phyloP scores from a whole-genome alignment of 2,329 filamentous ascomycete species.

The Penicillium fuscoglaucum region DNA sequence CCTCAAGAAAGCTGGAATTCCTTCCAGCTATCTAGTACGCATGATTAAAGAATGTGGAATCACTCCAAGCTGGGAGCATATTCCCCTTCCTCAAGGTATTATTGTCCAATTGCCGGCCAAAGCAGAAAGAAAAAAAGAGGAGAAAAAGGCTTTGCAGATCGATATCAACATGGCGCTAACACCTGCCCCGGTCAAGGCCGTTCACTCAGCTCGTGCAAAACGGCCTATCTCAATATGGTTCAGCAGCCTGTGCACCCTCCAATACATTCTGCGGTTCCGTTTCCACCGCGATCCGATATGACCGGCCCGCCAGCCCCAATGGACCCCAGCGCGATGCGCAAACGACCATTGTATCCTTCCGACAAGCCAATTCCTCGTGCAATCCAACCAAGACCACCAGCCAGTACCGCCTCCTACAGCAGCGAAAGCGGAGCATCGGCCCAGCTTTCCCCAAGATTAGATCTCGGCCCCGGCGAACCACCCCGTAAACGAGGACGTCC shows the following conservation, averaged over 20 bases:
- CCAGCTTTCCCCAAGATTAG: constrained; percentile 38
- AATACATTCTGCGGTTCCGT: constrained; percentile 17
- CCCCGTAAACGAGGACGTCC: constrained; percentile 46
- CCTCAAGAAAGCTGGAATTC: constrained; percentile 41
- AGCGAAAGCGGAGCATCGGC: constrained; percentile 37
- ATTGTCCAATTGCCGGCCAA: constrained; percentile 6
- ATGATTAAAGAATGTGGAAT: constrained; percentile 43
- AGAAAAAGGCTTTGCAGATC: not conserved
- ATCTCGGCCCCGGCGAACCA: constrained; percentile 33
- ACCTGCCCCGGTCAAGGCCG: constrained; percentile 32
- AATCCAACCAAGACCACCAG: constrained; percentile 43
- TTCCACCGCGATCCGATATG: constrained; percentile 27
- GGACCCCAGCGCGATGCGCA: constrained; percentile 31
- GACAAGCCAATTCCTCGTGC: constrained; percentile 38
- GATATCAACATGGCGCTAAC: constrained; percentile 8
- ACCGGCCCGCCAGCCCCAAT: constrained; percentile 22
- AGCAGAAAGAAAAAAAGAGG: not conserved
- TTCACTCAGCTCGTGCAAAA: constrained; percentile 41
- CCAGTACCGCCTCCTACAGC: constrained; percentile 35
- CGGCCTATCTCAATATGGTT: constrained; percentile 38
- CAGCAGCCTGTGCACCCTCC: constrained; percentile 27
- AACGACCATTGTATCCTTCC: constrained; percentile 34
- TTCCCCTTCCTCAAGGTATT: constrained; percentile 47
- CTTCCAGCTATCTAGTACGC: constrained; percentile 39
- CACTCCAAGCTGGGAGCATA: constrained; percentile 41